These are phyloP conservation scores for Dendrobium catenatum DNA, from an alignment of 106 monocot species.

Conservation along the genomic window DNA sequence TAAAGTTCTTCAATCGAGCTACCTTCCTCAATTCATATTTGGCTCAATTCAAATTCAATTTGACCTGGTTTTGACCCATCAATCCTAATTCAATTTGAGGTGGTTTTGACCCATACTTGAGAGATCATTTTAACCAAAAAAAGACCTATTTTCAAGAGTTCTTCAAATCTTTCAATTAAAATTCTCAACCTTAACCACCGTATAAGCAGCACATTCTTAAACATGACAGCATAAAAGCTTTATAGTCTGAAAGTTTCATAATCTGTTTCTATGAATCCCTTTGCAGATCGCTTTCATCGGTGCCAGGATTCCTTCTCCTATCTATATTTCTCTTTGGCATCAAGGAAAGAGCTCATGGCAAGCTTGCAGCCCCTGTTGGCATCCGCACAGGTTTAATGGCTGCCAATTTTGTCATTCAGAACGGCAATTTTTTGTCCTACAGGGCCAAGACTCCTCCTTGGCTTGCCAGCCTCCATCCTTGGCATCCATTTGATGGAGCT, in stretches of 20 bases:
- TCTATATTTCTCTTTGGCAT: constrained; percentile 74
- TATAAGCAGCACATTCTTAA: no score
- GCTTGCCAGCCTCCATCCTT: constrained; percentile 40
- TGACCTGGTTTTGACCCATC: no score
- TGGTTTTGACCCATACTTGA: no score
- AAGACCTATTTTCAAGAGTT: no score
- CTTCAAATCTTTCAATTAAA: no score
- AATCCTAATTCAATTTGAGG: no score
- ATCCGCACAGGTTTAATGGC: constrained; percentile 64
- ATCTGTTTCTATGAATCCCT: not conserved
- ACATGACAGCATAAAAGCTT: not conserved
- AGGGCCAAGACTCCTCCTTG: constrained; percentile 38
- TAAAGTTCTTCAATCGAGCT: no score
- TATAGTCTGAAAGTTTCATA: not conserved
- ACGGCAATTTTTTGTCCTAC: constrained; percentile 43
- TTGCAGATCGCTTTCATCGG: constrained; percentile 75
- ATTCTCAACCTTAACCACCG: no score
- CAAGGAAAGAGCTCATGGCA: constrained; percentile 52
- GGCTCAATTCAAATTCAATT: no score
- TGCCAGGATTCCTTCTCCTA: constrained; percentile 63
- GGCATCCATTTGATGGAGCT: constrained; percentile 81
- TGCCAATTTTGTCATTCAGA: constrained; percentile 45
- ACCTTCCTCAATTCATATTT: no score
- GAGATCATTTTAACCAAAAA: no score
- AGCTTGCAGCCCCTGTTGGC: constrained; percentile 55